phyloP scores from a whole-genome alignment of 2,329 filamentous ascomycete genomes.

The Aureobasidium lini region DNA sequence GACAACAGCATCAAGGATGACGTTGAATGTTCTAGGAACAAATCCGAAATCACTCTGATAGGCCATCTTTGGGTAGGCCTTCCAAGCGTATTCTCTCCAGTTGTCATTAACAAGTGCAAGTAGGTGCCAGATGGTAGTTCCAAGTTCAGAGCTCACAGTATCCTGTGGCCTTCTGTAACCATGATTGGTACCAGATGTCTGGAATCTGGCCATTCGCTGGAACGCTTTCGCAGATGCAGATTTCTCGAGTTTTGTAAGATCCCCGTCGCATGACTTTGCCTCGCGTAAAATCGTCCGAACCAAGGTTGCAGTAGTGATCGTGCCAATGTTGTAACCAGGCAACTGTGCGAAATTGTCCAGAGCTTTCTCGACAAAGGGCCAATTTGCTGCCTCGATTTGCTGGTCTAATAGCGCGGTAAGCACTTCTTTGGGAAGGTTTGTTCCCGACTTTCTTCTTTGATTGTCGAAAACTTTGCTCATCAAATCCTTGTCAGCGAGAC shows the following conservation, averaged over 20 bases:
- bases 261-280: neutral
- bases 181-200: neutral
- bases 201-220: neutral
- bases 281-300: slow-evolving; percentile 9
- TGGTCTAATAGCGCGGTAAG: slow-evolving; percentile 35
- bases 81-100: slow-evolving; percentile 16
- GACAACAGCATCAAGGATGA: slow-evolving; percentile 47
- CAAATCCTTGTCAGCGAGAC: slow-evolving; percentile 37
- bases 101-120: slow-evolving; percentile 24
- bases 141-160: neutral
- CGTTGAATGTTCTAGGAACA: slow-evolving; percentile 40
- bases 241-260: neutral
- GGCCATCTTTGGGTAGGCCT: slow-evolving; percentile 23
- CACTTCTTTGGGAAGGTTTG: slow-evolving; percentile 19
- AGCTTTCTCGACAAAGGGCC: slow-evolving; percentile 34
- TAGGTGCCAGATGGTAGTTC: slow-evolving; percentile 6
- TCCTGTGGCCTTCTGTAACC: neutral
- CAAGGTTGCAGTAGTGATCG: slow-evolving; percentile 1
- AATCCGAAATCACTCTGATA: slow-evolving; percentile 13
- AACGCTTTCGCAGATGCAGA: neutral
- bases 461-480: slow-evolving; percentile 22
- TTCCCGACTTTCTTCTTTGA: slow-evolving; percentile 1
- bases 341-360: slow-evolving; percentile 18
- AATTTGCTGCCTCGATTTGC: slow-evolving; percentile 34
- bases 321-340: neutral